Evolutionary conservation across 1,139 yeast species (phyloP), one percentile per base, ranked within the genome.

Genomic region (Suhomyces anneliseae): DNA sequence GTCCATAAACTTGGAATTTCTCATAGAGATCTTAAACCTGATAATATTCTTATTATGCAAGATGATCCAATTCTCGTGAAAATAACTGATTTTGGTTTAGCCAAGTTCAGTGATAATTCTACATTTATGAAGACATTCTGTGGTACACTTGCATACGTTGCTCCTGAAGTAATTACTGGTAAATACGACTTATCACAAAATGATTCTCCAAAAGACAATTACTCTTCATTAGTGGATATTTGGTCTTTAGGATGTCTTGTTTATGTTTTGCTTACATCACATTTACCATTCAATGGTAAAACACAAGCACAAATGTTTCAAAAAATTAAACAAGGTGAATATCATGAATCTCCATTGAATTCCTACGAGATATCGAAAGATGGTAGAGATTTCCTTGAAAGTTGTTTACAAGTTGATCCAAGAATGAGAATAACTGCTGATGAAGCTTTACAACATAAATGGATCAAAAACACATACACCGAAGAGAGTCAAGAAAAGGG

Each of bases 1-100:
- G 96, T 93, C 38, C 99, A 93, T 68, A 78, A 82, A 5, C 72
- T 86, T 60, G 97, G 97, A 0, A 92, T 93, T 38, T 87, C 96
- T 14, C 99, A 93, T 65, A 77, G 99, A 50, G 99, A 93, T 67
- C 72, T 93, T 56, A 93, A 93, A 62, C 95, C 95, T 0, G 99
- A 93, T 64, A 93, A 93, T 65, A 89, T 93, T 10, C 72, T 93
- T 49, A 90, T 93, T 49, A 90, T 89, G 61, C 90, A 85, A 61
- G 96, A 90, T 61, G 95, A 89, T 59, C 97, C 97, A 0, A 95
- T 93, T 9, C 65, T 82, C 26, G 87, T 93, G 10, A 93, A 93
- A 59, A 88, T 93, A 37, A 89, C 97, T 2, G 99, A 93, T 68
- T 93, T 93, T 67, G 97, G 97, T 0, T 70, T 90, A 40, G 96